Evolutionary conservation across 306 rosid species (phyloP).

Genomic region (Malus asiatica): DNA sequence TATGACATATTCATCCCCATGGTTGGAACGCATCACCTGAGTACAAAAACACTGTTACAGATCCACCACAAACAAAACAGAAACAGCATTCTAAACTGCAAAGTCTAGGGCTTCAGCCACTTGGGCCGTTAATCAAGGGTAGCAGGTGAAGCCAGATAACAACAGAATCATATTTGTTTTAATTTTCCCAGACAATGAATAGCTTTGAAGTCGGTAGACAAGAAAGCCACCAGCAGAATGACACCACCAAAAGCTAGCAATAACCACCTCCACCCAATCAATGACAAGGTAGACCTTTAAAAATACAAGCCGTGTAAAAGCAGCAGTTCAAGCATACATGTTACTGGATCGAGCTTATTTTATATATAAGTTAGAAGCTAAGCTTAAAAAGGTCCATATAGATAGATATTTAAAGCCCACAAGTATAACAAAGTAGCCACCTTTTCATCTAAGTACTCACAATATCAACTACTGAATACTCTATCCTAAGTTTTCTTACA

Average conservation of each 20-base stretch:
- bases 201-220: not conserved
- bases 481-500: not conserved
- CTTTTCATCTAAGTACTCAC: not conserved
- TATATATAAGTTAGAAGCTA: not conserved
- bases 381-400: not conserved
- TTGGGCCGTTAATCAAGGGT: not conserved
- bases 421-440: not conserved
- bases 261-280: not conserved
- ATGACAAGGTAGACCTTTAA: not conserved
- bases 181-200: not conserved
- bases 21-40: conserved; percentile 77
- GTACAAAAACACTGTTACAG: conserved; percentile 1
- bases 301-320: not conserved
- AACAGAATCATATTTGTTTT: not conserved
- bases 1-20: conserved; percentile 51
- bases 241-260: not conserved
- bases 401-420: not conserved
- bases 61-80: conserved; percentile 6
- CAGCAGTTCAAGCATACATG: not conserved
- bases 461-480: not conserved
- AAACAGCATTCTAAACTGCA: not conserved
- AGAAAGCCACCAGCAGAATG: not conserved
- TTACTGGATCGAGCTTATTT: not conserved
- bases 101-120: not conserved
- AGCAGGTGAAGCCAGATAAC: not conserved